Conservation (phyloP, 2,329 filamentous ascomycete species). For the Cladosporium sp. region DNA sequence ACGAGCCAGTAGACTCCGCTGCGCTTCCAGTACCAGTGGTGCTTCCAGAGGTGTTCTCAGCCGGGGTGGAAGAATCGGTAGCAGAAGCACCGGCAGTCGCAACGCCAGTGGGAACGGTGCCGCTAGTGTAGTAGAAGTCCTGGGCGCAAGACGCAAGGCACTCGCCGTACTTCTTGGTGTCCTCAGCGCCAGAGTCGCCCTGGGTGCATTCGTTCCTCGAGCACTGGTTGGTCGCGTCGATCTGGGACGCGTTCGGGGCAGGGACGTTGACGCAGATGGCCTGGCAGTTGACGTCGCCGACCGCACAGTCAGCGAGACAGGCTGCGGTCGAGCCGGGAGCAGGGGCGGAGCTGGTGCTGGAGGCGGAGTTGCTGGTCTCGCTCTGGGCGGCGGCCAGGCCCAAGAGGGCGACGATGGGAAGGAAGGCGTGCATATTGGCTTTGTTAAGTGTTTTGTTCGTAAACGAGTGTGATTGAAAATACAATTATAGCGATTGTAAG, state of each 20-base stretch:
- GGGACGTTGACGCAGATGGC: conserved; percentile 54
- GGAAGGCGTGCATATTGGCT: conserved; percentile 45
- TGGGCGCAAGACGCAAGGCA: conserved; percentile 50
- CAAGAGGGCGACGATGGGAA: conserved; percentile 48
- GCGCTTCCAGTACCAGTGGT: conserved; percentile 8
- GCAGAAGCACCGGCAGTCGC: conserved; percentile 28
- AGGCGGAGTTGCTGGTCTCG: conserved; percentile 26
- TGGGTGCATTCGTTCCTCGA: conserved; percentile 52
- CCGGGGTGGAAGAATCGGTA: conserved; percentile 7
- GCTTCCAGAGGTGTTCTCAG: neutral
- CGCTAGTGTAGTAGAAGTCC: conserved; percentile 19
- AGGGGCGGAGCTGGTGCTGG: conserved; percentile 8
- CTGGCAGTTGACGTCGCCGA: conserved; percentile 52
- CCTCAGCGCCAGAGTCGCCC: conserved; percentile 50
- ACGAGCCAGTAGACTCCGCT: neutral
- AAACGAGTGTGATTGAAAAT: conserved; percentile 9
- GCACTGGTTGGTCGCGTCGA: conserved; percentile 53
- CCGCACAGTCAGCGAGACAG: conserved; percentile 42
- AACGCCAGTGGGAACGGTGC: conserved; percentile 21
- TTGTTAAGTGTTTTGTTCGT: conserved; percentile 13
- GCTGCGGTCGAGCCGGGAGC: conserved; percentile 20
- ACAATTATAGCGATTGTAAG: neutral
- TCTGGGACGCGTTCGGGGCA: conserved; percentile 52
- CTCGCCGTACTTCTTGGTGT: conserved; percentile 47
- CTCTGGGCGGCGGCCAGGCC: conserved; percentile 44